A percentile compares a stretch with the other conserved stretches of the same genome.
Conservation (phyloP, 2,329 filamentous ascomycete genomes). For the Aspergillus nomiae region DNA sequence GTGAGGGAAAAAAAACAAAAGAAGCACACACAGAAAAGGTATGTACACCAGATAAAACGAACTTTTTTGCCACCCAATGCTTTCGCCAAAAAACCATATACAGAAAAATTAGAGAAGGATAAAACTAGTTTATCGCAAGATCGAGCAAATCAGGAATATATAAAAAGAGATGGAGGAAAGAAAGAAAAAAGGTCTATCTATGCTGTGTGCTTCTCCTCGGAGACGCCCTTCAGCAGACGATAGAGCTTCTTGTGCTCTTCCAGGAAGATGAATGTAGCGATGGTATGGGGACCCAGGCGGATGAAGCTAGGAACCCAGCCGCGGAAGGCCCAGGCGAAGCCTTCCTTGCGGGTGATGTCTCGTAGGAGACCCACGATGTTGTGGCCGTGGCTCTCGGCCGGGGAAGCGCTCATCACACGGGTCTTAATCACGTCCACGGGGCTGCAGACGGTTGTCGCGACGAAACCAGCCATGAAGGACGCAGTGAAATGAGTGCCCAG, state of each 20-base stretch:
- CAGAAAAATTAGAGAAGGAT: not conserved
- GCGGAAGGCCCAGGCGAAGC: conserved; percentile 65
- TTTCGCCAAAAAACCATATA: conserved; percentile 18
- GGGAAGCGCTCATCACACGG: conserved; percentile 61
- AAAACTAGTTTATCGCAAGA: not conserved
- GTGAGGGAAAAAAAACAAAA: not conserved
- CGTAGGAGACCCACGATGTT: conserved; percentile 52
- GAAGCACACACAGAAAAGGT: conserved; percentile 7
- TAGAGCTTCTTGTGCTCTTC: conserved; percentile 70
- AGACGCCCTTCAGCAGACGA: conserved; percentile 42
- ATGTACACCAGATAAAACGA: conserved; percentile 14
- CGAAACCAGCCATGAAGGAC: conserved; percentile 64
- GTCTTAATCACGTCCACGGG: conserved; percentile 70
- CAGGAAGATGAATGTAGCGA: conserved; percentile 67
- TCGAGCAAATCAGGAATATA: not conserved
- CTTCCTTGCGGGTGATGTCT: conserved; percentile 59
- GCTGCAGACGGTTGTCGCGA: conserved; percentile 68
- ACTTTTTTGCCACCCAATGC: conserved; percentile 16
- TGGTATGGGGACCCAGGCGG: conserved; percentile 65
- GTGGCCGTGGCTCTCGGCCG: conserved; percentile 43
- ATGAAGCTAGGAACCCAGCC: conserved; percentile 70
- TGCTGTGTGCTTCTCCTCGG: conserved; percentile 56
- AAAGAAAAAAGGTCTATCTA: conserved; percentile 10
- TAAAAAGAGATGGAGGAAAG: not conserved
- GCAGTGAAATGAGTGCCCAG: conserved; percentile 64